Base-by-base conservation (phyloP, 2,329 filamentous ascomycete species). In the Delphinella strobiligena region DNA sequence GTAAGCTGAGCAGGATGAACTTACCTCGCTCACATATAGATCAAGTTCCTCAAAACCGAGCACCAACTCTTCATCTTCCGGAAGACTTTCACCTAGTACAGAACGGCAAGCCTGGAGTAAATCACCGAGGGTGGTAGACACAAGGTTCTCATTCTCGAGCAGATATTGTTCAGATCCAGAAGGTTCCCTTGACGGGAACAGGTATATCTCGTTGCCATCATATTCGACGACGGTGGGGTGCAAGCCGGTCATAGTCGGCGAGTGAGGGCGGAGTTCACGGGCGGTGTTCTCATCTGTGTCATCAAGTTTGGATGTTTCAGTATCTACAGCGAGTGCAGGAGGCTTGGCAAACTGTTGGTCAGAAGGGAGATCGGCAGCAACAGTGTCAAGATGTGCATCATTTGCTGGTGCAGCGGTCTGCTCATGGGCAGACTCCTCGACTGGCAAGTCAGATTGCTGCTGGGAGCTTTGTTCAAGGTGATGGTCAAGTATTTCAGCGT, bases 11-110 rank as follows among this genome's bases (percentile, higher is more conserved):
- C n/a, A n/a, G n/a, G n/a, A n/a, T n/a, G 31, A 7, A 57, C 68
- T 59, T 56, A 76, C 74, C 62, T 80, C 75, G 49, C 63, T 67
- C 49, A 77, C 58, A 49, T 71, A 65, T 40, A 79, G 60, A 47
- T 67, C 70, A 41, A 80, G 56, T 11, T 65, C 61, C 30, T 73
- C 67, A 44, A 79, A 63, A 41, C 67, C 61, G 41, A 80, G 58
- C 37, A 69, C 63, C 42, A 80, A 57, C 47, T 78, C 71, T 47
- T 77, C 71, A 36, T 74, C 69, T 37, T 71, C 63, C 22, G 63
- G 60, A 33, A 82, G 60, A 48, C 69, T 67, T 12, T 72, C 67
- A 42, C 64, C 64, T 45, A 78, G 65, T 29, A 78, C 62, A 39
- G 61, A 52, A 49, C 74, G 66, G 53, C 73, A 72, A 45, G 68